Evolutionary conservation across 1,284 basidiomycete genomes (phyloP), one percentile per base, ranked within the genome.

Genomic region (Naganishia cerealis): DNA sequence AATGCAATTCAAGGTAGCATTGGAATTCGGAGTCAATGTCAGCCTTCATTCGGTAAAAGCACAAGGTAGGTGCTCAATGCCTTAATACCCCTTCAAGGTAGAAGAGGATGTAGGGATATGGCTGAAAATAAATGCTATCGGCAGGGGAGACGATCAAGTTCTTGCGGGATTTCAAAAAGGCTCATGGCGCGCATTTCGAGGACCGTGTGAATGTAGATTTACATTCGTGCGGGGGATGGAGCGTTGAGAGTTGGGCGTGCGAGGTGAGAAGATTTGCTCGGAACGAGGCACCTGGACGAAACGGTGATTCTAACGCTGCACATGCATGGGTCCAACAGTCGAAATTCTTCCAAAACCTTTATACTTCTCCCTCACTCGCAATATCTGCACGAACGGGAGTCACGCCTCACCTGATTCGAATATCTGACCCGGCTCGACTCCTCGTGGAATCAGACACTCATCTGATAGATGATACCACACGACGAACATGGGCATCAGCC

Each of bases 31-130:
- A 1, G 73, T 81, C 5, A 80, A 79, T 54, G 76, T 83, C 10
- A 79, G 76, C 8, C 71, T 83, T 33, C 83, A 84, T 70, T 79
- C 75, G 50, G 83, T 84, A 7, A 72, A 80, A 36, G 76, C 79
- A 16, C 71, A 79, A 21, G 78, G 77, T 71, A 72, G 66, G 77
- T 46, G 10, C 16, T 3, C 8, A 4, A 33, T 26, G 3, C n/a
- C 21, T n/a, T 6, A 12, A 40, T 43, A 8, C 46, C 8, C n/a
- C 50, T 39, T 39, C 21, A 12, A 1, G 12, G 53, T 13, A 15
- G 53, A 18, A 33, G 16, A 13, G 53, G 53, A 2, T 8, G 29
- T 33, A 26, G 26, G 26, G 2, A 8, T 8, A 21, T 12, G 12
- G 15, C 26, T 38, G 5, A 36, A 36, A 24, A 24, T 21, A n/a